These are phyloP conservation scores for Meyerozyma smithsonii DNA, from an alignment of 1,139 yeast species.

Conservation along the genomic window DNA sequence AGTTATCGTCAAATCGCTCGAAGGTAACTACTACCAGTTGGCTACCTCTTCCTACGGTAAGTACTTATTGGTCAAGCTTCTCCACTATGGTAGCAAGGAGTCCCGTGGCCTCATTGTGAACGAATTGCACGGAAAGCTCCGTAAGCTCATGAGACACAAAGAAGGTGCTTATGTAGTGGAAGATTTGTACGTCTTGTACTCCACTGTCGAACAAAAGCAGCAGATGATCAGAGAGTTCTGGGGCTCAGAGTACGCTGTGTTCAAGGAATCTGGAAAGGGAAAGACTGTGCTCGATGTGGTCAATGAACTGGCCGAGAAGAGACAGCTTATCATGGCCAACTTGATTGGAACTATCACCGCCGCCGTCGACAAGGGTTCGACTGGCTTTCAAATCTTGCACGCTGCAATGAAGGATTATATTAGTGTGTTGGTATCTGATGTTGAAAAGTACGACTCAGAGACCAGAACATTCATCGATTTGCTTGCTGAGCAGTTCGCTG, in stretches of 20 bases:
- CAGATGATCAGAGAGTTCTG: conserved; percentile 95
- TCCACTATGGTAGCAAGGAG: conserved; percentile 87
- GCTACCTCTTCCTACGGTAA: conserved; percentile 95
- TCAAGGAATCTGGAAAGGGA: conserved; percentile 68
- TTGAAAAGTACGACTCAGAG: conserved; percentile 50
- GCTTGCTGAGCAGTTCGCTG: conserved; percentile 85
- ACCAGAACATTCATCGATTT: conserved; percentile 79
- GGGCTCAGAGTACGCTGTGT: conserved; percentile 95
- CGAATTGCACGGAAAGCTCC: conserved; percentile 84
- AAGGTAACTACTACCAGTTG: conserved; percentile 72
- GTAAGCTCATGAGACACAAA: conserved; percentile 92
- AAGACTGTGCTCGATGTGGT: conserved; percentile 64
- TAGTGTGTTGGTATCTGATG: conserved; percentile 54
- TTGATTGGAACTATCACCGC: conserved; percentile 81
- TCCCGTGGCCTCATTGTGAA: conserved; percentile 70
- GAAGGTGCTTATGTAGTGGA: conserved; percentile 99
- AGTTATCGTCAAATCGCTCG: conserved; percentile 60
- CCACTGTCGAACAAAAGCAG: conserved; percentile 76
- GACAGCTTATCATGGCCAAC: conserved; percentile 70
- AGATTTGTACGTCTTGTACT: conserved; percentile 82
- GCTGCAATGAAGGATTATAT: conserved; percentile 93
- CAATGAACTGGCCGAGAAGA: conserved; percentile 73
- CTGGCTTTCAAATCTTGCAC: conserved; percentile 93
- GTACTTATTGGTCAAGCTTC: conserved; percentile 78
- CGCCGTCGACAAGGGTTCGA: conserved; percentile 90